Conservation (phyloP, 768 basidiomycete species). For the Amanita inopinata region DNA sequence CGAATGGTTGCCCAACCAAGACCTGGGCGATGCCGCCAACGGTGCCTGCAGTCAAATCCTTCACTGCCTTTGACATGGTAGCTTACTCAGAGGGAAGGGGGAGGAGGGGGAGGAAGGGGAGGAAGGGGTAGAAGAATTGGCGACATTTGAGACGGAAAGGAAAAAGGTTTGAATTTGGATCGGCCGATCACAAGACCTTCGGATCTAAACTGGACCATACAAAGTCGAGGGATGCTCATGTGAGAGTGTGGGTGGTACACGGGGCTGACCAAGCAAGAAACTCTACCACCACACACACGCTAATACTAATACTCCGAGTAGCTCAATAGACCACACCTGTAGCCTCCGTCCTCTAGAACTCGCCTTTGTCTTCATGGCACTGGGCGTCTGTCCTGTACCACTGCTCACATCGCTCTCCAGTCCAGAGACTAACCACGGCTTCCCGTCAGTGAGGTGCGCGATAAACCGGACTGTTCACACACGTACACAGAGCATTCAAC, state of each 20-base stretch:
- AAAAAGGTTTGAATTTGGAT: background rate
- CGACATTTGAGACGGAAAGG: background rate
- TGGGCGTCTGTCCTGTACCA: background rate
- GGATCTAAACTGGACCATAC: slow-evolving; percentile 3
- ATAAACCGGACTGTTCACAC: too few relatives aligned
- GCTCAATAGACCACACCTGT: too few relatives aligned
- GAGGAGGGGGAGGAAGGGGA: background rate
- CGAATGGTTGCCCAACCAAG: slow-evolving; percentile 88
- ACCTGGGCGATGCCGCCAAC: slow-evolving; percentile 89
- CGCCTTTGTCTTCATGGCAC: background rate
- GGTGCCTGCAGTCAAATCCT: slow-evolving; percentile 85
- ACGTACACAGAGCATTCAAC: slow-evolving; percentile 46
- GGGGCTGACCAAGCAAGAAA: too few relatives aligned
- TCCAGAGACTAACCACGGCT: slow-evolving; percentile 4
- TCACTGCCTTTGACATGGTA: slow-evolving; percentile 56
- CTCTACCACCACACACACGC: too few relatives aligned
- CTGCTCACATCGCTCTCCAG: background rate
- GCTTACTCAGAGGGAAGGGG: slow-evolving; percentile 9
- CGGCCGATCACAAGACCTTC: slow-evolving; percentile 1
- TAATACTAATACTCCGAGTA: too few relatives aligned
- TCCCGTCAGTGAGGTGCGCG: background rate
- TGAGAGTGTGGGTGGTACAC: too few relatives aligned
- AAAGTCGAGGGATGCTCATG: background rate
- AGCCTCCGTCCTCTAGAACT: background rate
- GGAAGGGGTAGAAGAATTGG: background rate